A percentile compares a stretch with the other conserved stretches of the same genome.
Conservation (phyloP, 192 early-diverging fungal genomes). For the Entomortierella beljakovae region DNA sequence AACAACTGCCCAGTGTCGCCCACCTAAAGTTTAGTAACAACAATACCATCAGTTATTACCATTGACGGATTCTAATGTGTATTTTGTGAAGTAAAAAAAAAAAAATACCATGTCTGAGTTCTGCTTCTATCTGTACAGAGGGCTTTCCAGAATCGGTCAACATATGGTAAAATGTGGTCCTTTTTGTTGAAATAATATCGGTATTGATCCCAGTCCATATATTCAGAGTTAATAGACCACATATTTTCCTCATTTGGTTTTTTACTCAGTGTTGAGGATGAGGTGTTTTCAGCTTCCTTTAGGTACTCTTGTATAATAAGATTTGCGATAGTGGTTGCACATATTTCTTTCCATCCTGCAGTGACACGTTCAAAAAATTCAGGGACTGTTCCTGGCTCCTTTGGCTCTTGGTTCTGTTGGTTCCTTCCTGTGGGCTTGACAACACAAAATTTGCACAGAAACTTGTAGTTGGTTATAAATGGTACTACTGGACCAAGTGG, state of each 20-base stretch:
- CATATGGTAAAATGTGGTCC: conserved; percentile 71
- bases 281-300: conserved; percentile 25
- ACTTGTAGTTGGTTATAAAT: conserved; percentile 74
- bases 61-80: background rate
- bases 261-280: conserved; percentile 50
- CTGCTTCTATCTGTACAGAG: conserved; percentile 72
- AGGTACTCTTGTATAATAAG: conserved; percentile 65
- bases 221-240: conserved; percentile 43
- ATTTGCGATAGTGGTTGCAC: conserved; percentile 71
- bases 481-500: conserved; percentile 59
- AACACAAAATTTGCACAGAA: conserved; percentile 63
- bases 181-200: conserved; percentile 75
- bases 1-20: conserved; percentile 73
- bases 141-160: conserved; percentile 72
- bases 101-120: conserved; percentile 67
- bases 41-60: background rate
- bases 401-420: conserved; percentile 29
- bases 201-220: conserved; percentile 55
- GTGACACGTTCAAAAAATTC: conserved; percentile 68
- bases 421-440: conserved; percentile 39
- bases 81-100: background rate
- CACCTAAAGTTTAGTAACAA: conserved; percentile 50
- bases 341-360: conserved; percentile 76
- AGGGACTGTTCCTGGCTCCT: conserved; percentile 25
- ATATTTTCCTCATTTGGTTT: conserved; percentile 45